A percentile compares a stretch with the other conserved stretches of the same genome.
Conservation (phyloP, 768 basidiomycete species). For the Boletus bicolor region DNA sequence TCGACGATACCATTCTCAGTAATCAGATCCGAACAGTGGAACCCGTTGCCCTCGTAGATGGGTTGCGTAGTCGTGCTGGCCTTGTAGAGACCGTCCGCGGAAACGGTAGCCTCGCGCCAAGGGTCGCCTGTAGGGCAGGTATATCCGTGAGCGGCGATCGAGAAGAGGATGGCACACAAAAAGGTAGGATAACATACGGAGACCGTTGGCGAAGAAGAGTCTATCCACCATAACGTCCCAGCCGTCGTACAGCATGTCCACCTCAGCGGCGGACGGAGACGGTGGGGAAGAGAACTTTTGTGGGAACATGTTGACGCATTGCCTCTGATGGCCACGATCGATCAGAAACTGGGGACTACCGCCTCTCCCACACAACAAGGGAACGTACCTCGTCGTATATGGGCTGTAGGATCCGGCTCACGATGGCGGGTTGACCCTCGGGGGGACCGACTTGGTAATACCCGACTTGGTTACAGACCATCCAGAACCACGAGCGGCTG, state of each 20-base stretch:
- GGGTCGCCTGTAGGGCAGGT: conserved; percentile 53
- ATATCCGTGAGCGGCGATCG: not conserved
- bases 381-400: conserved; percentile 26
- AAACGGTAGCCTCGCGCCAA: conserved; percentile 68
- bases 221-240: conserved; percentile 58
- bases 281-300: conserved; percentile 50
- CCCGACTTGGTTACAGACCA: conserved; percentile 71
- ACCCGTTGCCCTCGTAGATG: conserved; percentile 57
- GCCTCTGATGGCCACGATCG: conserved; percentile 41
- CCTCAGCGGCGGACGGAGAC: conserved; percentile 39
- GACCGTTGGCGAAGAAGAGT: conserved; percentile 69
- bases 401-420: conserved; percentile 33
- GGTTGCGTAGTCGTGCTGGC: conserved; percentile 52
- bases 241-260: conserved; percentile 53
- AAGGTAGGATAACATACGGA: conserved; percentile 41
- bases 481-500: conserved; percentile 68
- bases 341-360: not conserved
- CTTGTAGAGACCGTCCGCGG: conserved; percentile 47
- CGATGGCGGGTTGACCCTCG: conserved; percentile 30
- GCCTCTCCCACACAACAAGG: not conserved
- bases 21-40: conserved; percentile 64
- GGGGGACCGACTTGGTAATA: conserved; percentile 43
- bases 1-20: conserved; percentile 42
- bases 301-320: conserved; percentile 68
- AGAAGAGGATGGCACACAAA: too few species aligned